phyloP scores from a whole-genome alignment of 257 asterid species.

The Ajuga chamaepitys region DNA sequence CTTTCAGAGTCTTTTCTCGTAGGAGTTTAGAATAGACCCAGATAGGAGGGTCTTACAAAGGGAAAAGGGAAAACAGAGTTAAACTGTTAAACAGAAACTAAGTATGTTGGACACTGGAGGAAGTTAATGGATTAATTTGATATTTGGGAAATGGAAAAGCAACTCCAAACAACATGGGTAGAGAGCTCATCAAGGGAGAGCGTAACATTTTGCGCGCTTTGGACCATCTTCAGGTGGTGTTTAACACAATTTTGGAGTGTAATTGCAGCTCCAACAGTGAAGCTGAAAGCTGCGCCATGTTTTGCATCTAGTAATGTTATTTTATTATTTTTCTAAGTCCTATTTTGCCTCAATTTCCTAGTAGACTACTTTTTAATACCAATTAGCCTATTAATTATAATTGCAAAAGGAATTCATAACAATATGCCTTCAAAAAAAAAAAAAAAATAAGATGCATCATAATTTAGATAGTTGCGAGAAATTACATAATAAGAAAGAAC shows the following conservation, averaged over 20 bases:
- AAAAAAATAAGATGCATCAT: not conserved
- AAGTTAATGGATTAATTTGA: not conserved
- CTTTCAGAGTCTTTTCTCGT: too few relatives aligned
- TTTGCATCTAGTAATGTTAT: too few relatives aligned
- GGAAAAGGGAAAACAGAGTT: not conserved
- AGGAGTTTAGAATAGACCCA: too few relatives aligned
- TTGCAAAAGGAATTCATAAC: not conserved
- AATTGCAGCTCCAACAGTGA: not conserved
- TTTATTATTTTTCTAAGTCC: not conserved
- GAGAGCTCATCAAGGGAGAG: too few relatives aligned
- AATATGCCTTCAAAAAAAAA: too few relatives aligned
- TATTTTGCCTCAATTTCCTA: not conserved
- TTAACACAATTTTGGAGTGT: too few relatives aligned
- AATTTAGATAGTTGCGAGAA: not conserved
- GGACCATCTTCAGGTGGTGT: too few relatives aligned
- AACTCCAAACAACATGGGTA: not conserved
- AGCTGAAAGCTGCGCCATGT: not conserved
- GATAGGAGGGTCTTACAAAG: too few relatives aligned
- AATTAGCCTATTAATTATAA: not conserved
- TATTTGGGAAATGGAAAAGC: not conserved
- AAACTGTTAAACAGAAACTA: not conserved
- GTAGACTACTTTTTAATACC: not conserved
- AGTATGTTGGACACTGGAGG: not conserved
- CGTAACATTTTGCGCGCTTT: too few relatives aligned
- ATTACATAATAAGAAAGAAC: not conserved